Evolutionary conservation across 2,329 filamentous ascomycete species (phyloP).

Genomic region (Botrytis fabae): DNA sequence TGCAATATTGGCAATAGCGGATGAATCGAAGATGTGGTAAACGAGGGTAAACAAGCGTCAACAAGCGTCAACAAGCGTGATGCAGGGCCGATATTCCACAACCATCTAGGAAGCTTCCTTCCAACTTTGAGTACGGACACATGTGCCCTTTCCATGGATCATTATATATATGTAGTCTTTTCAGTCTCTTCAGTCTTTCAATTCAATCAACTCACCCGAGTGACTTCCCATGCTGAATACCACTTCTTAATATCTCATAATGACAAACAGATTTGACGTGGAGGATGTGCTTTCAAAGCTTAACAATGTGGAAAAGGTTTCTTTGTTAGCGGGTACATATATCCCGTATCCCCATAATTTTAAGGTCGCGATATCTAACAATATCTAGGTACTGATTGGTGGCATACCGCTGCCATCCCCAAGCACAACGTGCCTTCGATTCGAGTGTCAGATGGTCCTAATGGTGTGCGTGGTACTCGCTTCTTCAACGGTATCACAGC

Average conservation of each 20-base stretch:
- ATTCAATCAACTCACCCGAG: background rate
- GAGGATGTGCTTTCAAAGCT: conserved; percentile 57
- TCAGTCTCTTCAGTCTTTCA: background rate
- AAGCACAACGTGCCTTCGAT: conserved; percentile 40
- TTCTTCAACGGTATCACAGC: conserved; percentile 46
- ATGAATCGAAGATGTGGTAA: background rate
- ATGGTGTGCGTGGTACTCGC: conserved; percentile 41
- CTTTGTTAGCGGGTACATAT: conserved; percentile 50
- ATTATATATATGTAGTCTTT: background rate
- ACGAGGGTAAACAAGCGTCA: background rate
- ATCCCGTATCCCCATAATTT: background rate
- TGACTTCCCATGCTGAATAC: background rate
- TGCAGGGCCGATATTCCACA: conserved; percentile 4
- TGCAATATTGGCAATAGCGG: background rate
- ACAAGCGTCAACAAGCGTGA: background rate
- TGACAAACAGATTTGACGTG: conserved; percentile 46
- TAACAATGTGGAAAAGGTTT: conserved; percentile 53
- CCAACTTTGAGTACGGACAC: background rate
- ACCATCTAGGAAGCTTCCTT: background rate
- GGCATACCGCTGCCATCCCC: conserved; percentile 41
- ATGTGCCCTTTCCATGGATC: background rate
- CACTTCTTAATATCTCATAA: background rate
- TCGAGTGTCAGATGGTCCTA: conserved; percentile 42
- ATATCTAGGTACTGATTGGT: conserved; percentile 38
- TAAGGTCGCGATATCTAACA: conserved; percentile 25